A percentile compares a stretch with the other conserved stretches of the same genome.
phyloP scores from a whole-genome alignment of 1,284 basidiomycete species.

The Puccinia polysora region DNA sequence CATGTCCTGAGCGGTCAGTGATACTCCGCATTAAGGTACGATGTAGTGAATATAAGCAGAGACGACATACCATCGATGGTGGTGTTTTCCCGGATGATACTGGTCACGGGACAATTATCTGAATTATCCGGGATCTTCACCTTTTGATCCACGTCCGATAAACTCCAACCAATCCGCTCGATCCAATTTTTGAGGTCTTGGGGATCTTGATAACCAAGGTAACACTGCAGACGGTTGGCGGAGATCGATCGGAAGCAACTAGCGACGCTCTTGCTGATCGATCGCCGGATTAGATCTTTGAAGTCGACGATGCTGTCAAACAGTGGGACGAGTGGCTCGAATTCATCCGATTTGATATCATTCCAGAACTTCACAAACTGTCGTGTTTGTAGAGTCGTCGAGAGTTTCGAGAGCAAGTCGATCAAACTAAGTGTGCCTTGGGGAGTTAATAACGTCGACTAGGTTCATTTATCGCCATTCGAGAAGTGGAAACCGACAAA shows the following conservation, averaged over 20 bases:
- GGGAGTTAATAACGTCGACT: slow-evolving; percentile 39
- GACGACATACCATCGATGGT: slow-evolving; percentile 23
- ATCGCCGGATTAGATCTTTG: slow-evolving; percentile 16
- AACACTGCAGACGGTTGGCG: slow-evolving; percentile 5
- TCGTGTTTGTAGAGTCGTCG: slow-evolving; percentile 21
- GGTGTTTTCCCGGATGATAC: slow-evolving; percentile 32
- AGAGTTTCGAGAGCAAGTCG: slow-evolving; percentile 25
- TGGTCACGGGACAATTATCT: slow-evolving; percentile 31
- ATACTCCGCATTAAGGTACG: neutral
- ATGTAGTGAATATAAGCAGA: neutral
- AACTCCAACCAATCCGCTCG: neutral
- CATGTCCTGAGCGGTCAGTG: neutral
- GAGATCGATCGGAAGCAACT: slow-evolving; percentile 32
- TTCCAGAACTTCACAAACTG: slow-evolving; percentile 26
- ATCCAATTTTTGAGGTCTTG: slow-evolving; percentile 8
- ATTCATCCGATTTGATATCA: neutral
- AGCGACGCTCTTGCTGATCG: slow-evolving; percentile 27
- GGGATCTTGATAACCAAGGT: slow-evolving; percentile 9
- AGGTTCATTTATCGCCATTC: neutral
- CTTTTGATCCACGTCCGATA: neutral
- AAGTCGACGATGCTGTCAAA: slow-evolving; percentile 18
- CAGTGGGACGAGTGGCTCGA: slow-evolving; percentile 8
- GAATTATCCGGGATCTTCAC: slow-evolving; percentile 31
- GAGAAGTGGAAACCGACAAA: neutral
- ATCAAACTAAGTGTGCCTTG: slow-evolving; percentile 30